Conservation (phyloP, 2,329 filamentous ascomycete genomes). For the Claviceps africana region DNA sequence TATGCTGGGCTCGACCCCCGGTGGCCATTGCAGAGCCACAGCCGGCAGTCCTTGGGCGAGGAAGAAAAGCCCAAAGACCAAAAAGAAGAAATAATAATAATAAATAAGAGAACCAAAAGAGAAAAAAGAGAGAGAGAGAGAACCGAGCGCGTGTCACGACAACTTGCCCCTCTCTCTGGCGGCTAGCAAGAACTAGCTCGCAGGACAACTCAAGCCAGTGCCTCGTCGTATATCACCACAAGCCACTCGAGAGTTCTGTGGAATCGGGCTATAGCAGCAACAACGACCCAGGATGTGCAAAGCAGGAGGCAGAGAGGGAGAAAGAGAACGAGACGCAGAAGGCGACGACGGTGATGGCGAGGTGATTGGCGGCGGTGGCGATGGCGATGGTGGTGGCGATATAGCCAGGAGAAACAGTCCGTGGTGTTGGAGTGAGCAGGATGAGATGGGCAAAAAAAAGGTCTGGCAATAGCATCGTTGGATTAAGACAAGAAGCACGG, state of each 20-base stretch:
- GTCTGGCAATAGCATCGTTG: background rate
- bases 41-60: background rate
- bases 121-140: background rate
- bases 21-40: conserved; percentile 10
- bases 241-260: background rate
- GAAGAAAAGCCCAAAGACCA: background rate
- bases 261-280: background rate
- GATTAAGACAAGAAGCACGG: background rate
- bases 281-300: background rate
- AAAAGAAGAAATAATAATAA: background rate
- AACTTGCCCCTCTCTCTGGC: background rate
- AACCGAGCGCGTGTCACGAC: background rate
- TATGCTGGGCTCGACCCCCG: conserved; percentile 2
- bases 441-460: background rate
- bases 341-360: background rate
- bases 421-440: background rate
- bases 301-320: background rate
- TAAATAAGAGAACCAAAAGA: no score
- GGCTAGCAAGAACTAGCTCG: background rate
- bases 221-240: background rate
- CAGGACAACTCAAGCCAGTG: background rate
- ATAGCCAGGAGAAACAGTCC: background rate
- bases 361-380: background rate
- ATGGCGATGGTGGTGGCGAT: background rate
- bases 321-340: background rate